Percentiles rank a stretch among this genome's conserved stretches.
These are phyloP conservation scores for Amniculicola lignicola DNA, from an alignment of 495 filamentous ascomycete genomes.

Conservation along the genomic window DNA sequence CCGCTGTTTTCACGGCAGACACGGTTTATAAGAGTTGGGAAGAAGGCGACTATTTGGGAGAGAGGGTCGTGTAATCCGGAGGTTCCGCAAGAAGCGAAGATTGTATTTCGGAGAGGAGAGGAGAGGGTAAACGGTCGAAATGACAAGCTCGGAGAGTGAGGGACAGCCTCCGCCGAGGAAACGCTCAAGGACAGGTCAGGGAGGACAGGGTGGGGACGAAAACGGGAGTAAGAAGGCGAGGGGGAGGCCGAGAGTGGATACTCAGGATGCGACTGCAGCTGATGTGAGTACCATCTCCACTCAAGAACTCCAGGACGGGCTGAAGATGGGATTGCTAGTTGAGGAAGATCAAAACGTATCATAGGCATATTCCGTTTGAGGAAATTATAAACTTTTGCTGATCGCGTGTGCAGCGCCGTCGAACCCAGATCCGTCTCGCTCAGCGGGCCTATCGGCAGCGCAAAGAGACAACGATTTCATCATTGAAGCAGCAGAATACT, in stretches of 20 bases:
- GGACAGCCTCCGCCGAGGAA: conserved; percentile 27
- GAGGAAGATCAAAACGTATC: background rate
- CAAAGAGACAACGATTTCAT: conserved; percentile 77
- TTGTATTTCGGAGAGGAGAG: too few species aligned
- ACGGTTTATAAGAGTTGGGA: background rate
- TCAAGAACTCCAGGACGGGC: background rate
- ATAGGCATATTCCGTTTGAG: background rate
- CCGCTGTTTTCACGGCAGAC: background rate
- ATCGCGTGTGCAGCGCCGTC: conserved; percentile 58
- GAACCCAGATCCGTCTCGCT: conserved; percentile 83
- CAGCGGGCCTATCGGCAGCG: conserved; percentile 81
- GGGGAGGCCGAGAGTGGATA: conserved; percentile 67
- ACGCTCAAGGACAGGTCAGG: conserved; percentile 25
- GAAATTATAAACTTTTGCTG: background rate
- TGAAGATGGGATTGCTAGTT: background rate
- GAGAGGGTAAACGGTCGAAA: background rate
- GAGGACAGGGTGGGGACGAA: conserved; percentile 19
- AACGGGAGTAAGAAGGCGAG: conserved; percentile 41
- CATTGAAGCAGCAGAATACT: conserved; percentile 63
- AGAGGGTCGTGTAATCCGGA: background rate
- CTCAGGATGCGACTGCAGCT: conserved; percentile 59
- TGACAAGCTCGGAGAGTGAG: conserved; percentile 32
- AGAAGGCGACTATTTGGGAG: too few species aligned
- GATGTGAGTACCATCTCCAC: conserved; percentile 37
- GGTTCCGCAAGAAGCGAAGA: background rate